These are phyloP conservation scores for Penicillium nordicum DNA, from an alignment of 2,329 filamentous ascomycete species.

Conservation along the genomic window DNA sequence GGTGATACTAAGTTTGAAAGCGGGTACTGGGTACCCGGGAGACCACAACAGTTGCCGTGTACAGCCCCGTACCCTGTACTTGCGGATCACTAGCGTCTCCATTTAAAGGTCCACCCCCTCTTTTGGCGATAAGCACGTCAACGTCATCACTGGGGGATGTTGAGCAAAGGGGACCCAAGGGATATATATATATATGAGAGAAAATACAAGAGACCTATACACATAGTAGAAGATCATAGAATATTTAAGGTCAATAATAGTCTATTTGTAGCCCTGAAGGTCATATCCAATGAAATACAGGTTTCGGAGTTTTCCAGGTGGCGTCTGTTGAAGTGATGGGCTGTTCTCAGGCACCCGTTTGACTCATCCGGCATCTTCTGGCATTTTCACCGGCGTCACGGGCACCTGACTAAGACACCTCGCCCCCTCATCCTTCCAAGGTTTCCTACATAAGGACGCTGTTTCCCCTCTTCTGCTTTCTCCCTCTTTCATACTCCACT, in stretches of 20 bases:
- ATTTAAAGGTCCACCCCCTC: conserved; percentile 23
- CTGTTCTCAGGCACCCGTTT: conserved; percentile 18
- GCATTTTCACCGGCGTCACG: conserved; percentile 8
- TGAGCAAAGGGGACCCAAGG: background rate
- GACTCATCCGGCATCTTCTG: conserved; percentile 26
- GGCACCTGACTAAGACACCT: conserved; percentile 28
- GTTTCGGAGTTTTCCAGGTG: conserved; percentile 11
- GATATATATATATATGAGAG: background rate
- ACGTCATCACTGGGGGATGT: conserved; percentile 19
- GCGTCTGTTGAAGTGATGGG: conserved; percentile 15
- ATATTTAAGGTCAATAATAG: background rate
- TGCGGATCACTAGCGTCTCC: conserved; percentile 5
- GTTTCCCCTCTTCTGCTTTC: conserved; percentile 24
- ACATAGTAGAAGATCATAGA: background rate
- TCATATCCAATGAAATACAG: background rate
- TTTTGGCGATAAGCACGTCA: conserved; percentile 25
- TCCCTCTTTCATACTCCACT: conserved; percentile 19
- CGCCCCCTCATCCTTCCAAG: conserved; percentile 18
- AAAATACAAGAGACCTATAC: background rate
- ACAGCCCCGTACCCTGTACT: conserved; percentile 12
- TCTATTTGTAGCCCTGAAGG: background rate
- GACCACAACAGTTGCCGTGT: background rate
- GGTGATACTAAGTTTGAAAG: conserved; percentile 6
- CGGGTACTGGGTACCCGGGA: conserved; percentile 9
- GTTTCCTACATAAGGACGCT: conserved; percentile 31